Evolutionary conservation across 139 green algal genomes (phyloP).

Genomic region (Zygnema cylindricum): DNA sequence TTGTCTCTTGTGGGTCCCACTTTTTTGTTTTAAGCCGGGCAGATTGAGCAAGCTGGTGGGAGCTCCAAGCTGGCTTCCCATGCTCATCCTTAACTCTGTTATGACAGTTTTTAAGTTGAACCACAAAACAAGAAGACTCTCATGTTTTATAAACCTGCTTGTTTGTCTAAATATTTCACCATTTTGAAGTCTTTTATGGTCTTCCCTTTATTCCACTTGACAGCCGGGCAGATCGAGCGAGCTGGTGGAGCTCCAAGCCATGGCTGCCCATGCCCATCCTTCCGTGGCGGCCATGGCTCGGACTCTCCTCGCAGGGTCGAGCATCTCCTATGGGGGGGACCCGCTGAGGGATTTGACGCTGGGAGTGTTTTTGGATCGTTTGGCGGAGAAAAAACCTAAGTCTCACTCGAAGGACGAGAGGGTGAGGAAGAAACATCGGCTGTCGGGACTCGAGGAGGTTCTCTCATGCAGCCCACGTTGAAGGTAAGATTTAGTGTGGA

Average conservation of each 20-base stretch:
- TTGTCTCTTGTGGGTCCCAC: too few relatives aligned
- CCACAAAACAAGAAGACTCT: too few relatives aligned
- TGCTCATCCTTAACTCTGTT: constrained; percentile 70
- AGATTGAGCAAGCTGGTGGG: constrained; percentile 84
- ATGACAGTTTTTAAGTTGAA: too few relatives aligned
- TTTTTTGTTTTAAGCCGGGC: constrained; percentile 68
- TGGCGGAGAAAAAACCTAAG: constrained; percentile 91
- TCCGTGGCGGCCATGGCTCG: constrained; percentile 85
- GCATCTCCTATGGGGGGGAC: constrained; percentile 84
- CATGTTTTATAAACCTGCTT: too few relatives aligned
- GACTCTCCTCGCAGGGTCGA: constrained; percentile 81
- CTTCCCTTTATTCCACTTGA: too few relatives aligned
- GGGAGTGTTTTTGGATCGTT: constrained; percentile 91
- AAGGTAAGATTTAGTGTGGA: too few relatives aligned
- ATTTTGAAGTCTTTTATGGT: too few relatives aligned
- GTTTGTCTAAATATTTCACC: too few relatives aligned
- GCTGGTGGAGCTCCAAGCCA: constrained; percentile 87
- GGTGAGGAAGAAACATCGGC: not conserved
- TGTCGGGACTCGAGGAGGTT: constrained; percentile 58
- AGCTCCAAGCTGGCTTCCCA: constrained; percentile 85
- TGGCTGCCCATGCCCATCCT: constrained; percentile 87
- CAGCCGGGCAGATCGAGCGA: constrained; percentile 73
- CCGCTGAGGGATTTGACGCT: constrained; percentile 85
- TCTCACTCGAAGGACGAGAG: constrained; percentile 13
- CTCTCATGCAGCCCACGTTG: constrained; percentile 82